Percentiles rank a stretch among this genome's conserved stretches.
These are phyloP conservation scores for Coniferiporia sulphurascens DNA, from an alignment of 1,284 basidiomycete genomes.

Conservation along the genomic window DNA sequence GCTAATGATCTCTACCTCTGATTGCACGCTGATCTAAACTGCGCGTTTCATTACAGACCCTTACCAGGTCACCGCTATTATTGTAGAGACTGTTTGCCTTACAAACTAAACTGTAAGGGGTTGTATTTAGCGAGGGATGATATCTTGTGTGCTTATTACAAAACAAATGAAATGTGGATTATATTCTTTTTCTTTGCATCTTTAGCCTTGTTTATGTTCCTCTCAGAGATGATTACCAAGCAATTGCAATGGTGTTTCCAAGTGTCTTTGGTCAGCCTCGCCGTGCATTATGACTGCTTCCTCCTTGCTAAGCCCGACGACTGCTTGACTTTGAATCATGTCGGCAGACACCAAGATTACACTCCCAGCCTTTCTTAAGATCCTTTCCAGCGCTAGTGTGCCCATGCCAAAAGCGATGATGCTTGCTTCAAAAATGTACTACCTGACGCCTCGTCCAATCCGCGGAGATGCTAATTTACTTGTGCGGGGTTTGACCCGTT, in stretches of 20 bases:
- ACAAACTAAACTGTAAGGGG: not conserved
- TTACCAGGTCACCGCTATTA: slow-evolving; percentile 84
- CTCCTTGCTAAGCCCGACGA: too few relatives aligned
- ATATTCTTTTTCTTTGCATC: not conserved
- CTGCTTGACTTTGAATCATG: not conserved
- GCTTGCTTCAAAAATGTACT: slow-evolving; percentile 74
- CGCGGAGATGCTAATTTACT: slow-evolving; percentile 16
- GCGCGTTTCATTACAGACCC: slow-evolving; percentile 51
- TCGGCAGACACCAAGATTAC: slow-evolving; percentile 41
- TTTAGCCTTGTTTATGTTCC: not conserved
- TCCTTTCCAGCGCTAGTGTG: slow-evolving; percentile 60
- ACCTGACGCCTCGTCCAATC: slow-evolving; percentile 19
- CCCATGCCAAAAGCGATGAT: slow-evolving; percentile 72
- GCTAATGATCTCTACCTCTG: slow-evolving; percentile 18
- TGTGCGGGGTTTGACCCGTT: slow-evolving; percentile 11
- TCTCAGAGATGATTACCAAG: too few relatives aligned
- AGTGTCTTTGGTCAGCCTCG: too few relatives aligned
- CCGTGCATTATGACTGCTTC: too few relatives aligned
- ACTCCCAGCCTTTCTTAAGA: slow-evolving; percentile 70
- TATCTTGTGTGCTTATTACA: not conserved
- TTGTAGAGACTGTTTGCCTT: slow-evolving; percentile 80
- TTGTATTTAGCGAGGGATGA: not conserved
- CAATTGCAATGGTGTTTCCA: too few relatives aligned
- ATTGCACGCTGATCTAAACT: slow-evolving; percentile 17
- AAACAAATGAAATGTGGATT: not conserved